Evolutionary conservation across 2,329 filamentous ascomycete species (phyloP), one percentile per base, ranked within the genome.

Genomic region (Aspergillus sp.): DNA sequence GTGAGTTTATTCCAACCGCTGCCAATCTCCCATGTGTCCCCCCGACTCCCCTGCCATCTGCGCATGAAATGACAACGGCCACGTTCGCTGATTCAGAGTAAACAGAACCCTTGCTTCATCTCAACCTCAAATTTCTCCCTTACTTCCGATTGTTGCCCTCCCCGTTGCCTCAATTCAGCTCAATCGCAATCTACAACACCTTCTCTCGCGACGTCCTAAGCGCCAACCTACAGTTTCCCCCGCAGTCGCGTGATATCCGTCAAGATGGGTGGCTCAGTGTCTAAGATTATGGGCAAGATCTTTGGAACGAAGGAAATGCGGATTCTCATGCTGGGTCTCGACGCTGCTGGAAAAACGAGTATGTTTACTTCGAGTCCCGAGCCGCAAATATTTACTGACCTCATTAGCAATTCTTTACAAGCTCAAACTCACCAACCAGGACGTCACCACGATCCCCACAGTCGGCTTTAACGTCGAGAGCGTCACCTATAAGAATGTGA

Each of bases 401-500:
- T 19, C 13, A 2, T 2, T 37, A 82, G 80, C 95, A 56, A 98
- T 98, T 72, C 88, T 99, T 62, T 99, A 98, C 86, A 98, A 97
- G 84, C 85, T 99, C 73, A 98, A 98, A 86, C 87, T 98, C 60
- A 73, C 70, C 59, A 93, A 93, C 78, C 92, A 98, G 83, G 93
- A 96, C 74, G 93, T 98, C 70, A 98, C 95, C 61, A 98, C 95
- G 52, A 98, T 98, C 73, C 95, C 95, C 47, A 99, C 95, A 34
- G 95, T 99, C 69, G 95, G 93, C 68, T 98, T 98, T 85, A 98
- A 98, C 84, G 95, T 98, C 77, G 93, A 98, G 83, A 96, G 92
- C 4, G 93, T 98, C 70, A 96, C 93, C 67, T 97, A 96, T 83
- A 97, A 97, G 85, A 98, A 98, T 77, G 93, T 97, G 79, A 96